Evolutionary conservation across 2,329 filamentous ascomycete genomes (phyloP), one percentile per base, ranked within the genome.

Genomic region (Colletotrichum sojae): DNA sequence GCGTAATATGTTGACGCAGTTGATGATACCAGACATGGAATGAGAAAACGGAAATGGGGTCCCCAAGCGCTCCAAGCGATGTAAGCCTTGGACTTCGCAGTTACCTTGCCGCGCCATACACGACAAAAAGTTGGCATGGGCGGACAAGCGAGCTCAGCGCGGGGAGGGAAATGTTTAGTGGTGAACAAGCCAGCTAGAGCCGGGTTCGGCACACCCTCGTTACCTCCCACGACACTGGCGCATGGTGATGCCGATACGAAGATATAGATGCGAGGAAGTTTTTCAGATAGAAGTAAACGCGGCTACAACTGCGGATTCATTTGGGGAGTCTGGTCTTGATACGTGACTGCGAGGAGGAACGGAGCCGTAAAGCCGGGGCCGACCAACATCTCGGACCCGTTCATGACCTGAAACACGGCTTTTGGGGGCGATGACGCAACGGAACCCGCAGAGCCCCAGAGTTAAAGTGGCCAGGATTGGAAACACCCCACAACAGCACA

Each of bases 21-120:
- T 22, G 65, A 71, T 71, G 69, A 71, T 71, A 71, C 69, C 69
- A 49, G 46, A n/a, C 46, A 65, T 51, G 36, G 27, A 31, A 40
- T 15, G 40, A 43, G n/a, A 13, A 55, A 43, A 49, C 12, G 25
- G 31, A 51, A 51, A 36, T 36, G 9, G 31, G 12, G 16, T 15
- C 60, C n/a, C 18, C 20, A 12, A 40, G n/a, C 22, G 49, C 25
- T 31, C 10, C 25, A 4, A 25, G 36, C 54, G 40, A 25, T 25
- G 46, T 20, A 25, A 36, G 40, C 36, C 48, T 52, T 46, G 49
- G 15, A 36, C 54, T 27, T 69, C 59, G 62, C 66, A 66, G 51
- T 48, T 45, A 31, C 39, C 43, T 48, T 45, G 43, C 48, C 43
- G n/a, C 27, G 51, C 36, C 45, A 53, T 49, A 57, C 49, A 53